A percentile compares a stretch with the other conserved stretches of the same genome.
phyloP scores from a whole-genome alignment of 306 rosid genomes.

The Leucaena leucocephala region DNA sequence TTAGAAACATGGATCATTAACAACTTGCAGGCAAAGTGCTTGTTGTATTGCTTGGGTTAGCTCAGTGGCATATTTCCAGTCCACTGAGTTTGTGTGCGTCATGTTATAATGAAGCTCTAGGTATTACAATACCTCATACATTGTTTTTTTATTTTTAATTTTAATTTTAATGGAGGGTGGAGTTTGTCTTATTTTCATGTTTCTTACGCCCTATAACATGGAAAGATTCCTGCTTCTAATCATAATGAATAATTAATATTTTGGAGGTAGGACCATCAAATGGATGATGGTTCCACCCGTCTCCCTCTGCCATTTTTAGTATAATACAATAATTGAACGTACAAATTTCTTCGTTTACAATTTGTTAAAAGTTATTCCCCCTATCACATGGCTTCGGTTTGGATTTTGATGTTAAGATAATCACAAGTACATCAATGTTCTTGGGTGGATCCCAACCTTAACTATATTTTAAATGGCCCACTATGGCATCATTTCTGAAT shows the following conservation, averaged over 20 bases:
- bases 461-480: slow-evolving; percentile 44
- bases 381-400: slow-evolving; percentile 48
- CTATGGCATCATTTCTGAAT: slow-evolving; percentile 61
- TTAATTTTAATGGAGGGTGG: slow-evolving; percentile 31
- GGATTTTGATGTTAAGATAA: slow-evolving; percentile 49
- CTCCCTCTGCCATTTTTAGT: slow-evolving; percentile 20
- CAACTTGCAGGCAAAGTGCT: not conserved
- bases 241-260: slow-evolving; percentile 48
- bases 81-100: not conserved
- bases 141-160: not conserved
- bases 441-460: slow-evolving; percentile 39
- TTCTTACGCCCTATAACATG: slow-evolving; percentile 66
- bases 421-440: slow-evolving; percentile 44
- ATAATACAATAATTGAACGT: slow-evolving; percentile 22
- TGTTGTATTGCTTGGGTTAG: slow-evolving; percentile 8
- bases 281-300: slow-evolving; percentile 32
- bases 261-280: slow-evolving; percentile 44
- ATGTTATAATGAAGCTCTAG: not conserved
- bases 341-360: slow-evolving; percentile 29
- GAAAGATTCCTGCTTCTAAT: slow-evolving; percentile 76
- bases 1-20: slow-evolving; percentile 34
- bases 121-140: not conserved
- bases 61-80: not conserved
- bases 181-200: slow-evolving; percentile 65
- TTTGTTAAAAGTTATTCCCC: slow-evolving; percentile 36